phyloP scores from a whole-genome alignment of 2,329 filamentous ascomycete species.

The Aspergillus ochraceus region DNA sequence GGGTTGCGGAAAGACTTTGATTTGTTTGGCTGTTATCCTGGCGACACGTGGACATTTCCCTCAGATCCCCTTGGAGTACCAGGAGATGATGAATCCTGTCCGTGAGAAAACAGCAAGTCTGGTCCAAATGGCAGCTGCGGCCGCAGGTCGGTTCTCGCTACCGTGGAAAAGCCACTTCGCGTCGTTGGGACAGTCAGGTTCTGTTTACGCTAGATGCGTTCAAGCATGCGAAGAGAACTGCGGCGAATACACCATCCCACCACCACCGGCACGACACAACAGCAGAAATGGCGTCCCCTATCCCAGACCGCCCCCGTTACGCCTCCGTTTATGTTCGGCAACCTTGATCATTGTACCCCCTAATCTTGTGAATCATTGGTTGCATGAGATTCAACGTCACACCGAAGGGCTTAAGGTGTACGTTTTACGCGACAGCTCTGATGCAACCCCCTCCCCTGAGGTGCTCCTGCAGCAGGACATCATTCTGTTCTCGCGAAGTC shows the following conservation, averaged over 20 bases:
- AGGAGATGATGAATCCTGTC: constrained; percentile 43
- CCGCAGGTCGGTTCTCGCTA: constrained; percentile 64
- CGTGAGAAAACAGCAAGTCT: constrained; percentile 61
- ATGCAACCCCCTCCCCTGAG: constrained; percentile 56
- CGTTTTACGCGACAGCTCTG: constrained; percentile 55
- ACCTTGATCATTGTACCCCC: constrained; percentile 79
- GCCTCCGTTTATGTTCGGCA: constrained; percentile 63
- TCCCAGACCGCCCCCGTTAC: constrained; percentile 41
- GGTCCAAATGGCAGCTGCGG: constrained; percentile 72
- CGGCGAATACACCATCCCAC: constrained; percentile 59
- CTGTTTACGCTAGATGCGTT: constrained; percentile 57
- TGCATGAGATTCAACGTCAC: constrained; percentile 76
- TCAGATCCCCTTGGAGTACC: constrained; percentile 63
- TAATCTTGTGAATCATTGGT: constrained; percentile 84
- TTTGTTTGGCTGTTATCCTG: constrained; percentile 74
- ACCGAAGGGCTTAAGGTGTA: constrained; percentile 66
- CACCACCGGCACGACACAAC: constrained; percentile 42
- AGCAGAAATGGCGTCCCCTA: constrained; percentile 43
- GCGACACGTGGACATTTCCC: constrained; percentile 71
- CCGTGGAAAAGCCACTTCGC: constrained; percentile 71
- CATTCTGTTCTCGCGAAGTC: constrained; percentile 71
- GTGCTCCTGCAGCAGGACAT: constrained; percentile 70
- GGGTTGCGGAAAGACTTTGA: constrained; percentile 78
- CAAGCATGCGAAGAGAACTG: constrained; percentile 58
- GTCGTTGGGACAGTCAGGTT: constrained; percentile 47